Evolutionary conservation across 176 grass and related monocot genomes (phyloP).

Genomic region (Hordeum marinum): DNA sequence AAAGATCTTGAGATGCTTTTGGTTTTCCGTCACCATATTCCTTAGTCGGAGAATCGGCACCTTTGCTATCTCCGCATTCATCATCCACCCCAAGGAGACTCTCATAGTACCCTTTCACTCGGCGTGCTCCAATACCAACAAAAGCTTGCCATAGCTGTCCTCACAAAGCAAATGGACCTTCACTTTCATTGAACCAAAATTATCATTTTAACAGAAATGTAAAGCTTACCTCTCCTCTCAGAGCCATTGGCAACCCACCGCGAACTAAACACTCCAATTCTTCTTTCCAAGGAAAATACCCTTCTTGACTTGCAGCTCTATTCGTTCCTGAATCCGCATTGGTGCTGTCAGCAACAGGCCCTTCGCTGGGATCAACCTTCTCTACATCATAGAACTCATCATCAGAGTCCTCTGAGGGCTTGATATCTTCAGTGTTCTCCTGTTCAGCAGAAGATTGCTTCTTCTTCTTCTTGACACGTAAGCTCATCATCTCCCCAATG

Average conservation of each 20-base stretch:
- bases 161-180: neutral
- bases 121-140: conserved; percentile 85
- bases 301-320: conserved; percentile 32
- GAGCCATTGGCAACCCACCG: conserved; percentile 89
- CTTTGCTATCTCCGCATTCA: conserved; percentile 26
- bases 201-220: neutral
- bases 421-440: conserved; percentile 48
- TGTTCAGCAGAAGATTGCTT: conserved; percentile 32
- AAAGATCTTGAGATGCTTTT: conserved; percentile 35
- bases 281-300: conserved; percentile 73
- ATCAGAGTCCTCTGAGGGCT: conserved; percentile 64
- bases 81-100: conserved; percentile 50
- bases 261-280: conserved; percentile 80
- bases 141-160: conserved; percentile 98
- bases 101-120: conserved; percentile 82
- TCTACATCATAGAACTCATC: conserved; percentile 97
- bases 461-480: conserved; percentile 57
- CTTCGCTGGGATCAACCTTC: conserved; percentile 69
- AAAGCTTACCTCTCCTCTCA: conserved; percentile 84
- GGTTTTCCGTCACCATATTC: conserved; percentile 43
- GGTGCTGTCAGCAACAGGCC: conserved; percentile 42
- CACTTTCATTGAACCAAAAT: neutral
- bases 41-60: neutral
- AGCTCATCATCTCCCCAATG: conserved; percentile 88
- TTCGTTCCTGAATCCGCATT: conserved; percentile 40